Base-by-base conservation (phyloP, 108 stramenopile genomes). In the Fistulifera solaris region DNA sequence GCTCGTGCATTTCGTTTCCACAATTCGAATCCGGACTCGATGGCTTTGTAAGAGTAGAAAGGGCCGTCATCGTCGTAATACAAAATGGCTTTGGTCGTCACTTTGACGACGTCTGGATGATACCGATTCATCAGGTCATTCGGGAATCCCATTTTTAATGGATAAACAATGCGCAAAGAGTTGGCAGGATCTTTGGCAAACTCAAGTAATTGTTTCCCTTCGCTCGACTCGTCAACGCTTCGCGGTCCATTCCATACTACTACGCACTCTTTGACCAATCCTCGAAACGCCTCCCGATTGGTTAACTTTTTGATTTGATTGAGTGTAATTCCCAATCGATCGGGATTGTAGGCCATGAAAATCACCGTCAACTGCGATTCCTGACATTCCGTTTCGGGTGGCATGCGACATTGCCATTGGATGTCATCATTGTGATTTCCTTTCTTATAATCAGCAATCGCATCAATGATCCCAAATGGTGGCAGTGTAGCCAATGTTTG, bases 41-140 rank as follows among this genome's bases (percentile, higher is more conserved):
- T 77, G 16, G 85, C 85, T 27, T 71, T 55, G 48, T 67, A 71
- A 19, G 55, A 59, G 67, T 82, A 87, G 56, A 93, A 93, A 1
- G 91, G 91, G 25, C 91, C 91, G 61, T 93, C 91, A 58, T 93
- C 91, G 46, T 93, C 91, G 51, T 87, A 89, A 49, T 87, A 93
- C 68, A 93, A 65, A 16, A 93, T 69, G 12, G 87, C 87, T 63
- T 93, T 84, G 42, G 83, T 81, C 48, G 68, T 68, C 6, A 83
- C 71, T n/a, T 73, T 31, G 8, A 93, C 48, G n/a, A 58, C 21
- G 0, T 67, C 53, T 13, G 91, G 91, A 72, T 89, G 85, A 59
- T 93, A 93, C 24, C 91, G 76, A 72, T 93, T 93, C 52, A 93
- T 67, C 24, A 93, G 56, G 67, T 86, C 85, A 48, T 88, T 93